These are phyloP conservation scores for Talinum fruticosum DNA, from an alignment of 148 eudicot species.

Conservation along the genomic window DNA sequence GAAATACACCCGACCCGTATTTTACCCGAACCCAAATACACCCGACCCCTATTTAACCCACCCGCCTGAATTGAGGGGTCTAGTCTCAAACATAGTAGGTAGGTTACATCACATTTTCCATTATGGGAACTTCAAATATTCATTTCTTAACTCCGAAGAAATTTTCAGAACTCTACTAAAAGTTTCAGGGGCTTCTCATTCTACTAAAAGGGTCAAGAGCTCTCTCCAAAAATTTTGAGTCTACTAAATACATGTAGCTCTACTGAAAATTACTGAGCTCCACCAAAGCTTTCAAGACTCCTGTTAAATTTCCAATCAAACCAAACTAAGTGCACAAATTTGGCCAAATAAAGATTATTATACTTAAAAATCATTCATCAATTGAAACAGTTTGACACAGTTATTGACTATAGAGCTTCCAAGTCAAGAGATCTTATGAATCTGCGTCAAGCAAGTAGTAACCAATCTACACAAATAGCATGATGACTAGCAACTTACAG, in stretches of 20 bases:
- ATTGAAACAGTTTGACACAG: background rate
- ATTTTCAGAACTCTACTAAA: background rate
- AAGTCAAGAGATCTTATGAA: background rate
- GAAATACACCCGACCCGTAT: no score
- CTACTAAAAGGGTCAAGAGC: background rate
- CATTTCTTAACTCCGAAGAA: background rate
- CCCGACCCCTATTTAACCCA: no score
- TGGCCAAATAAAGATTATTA: no score
- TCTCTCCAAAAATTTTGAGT: background rate
- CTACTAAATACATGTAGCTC: background rate
- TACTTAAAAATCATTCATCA: background rate
- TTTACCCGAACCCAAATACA: no score
- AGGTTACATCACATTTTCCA: background rate
- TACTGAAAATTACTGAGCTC: background rate
- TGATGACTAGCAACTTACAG: background rate
- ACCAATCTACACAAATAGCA: background rate
- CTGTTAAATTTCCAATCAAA: background rate
- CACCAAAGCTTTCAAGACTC: background rate
- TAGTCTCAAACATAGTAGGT: background rate
- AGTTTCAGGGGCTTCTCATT: background rate
- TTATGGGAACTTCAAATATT: background rate
- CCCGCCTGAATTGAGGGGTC: no score
- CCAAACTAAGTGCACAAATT: background rate
- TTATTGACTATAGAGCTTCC: background rate
- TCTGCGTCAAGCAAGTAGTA: background rate